Conservation (phyloP, 257 asterid genomes). For the Nicotiana sylvestris region DNA sequence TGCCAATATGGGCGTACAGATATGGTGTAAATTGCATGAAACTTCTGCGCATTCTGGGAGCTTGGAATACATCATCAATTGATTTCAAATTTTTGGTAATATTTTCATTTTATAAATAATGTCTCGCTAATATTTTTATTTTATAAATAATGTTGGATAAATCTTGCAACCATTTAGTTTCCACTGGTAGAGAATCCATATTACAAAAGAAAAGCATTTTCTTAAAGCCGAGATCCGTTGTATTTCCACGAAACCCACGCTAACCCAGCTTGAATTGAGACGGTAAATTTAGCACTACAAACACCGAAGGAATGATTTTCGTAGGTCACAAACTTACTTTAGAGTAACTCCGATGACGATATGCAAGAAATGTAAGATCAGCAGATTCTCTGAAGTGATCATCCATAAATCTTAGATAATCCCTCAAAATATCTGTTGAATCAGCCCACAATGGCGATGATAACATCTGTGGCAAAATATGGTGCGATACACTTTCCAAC, state of each 20-base stretch:
- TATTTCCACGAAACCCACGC: neutral
- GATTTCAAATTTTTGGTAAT: neutral
- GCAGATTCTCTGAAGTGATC: constrained; percentile 95
- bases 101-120: neutral
- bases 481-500: constrained; percentile 86
- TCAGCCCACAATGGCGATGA: constrained; percentile 85
- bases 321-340: constrained; percentile 46
- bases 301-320: neutral
- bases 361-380: constrained; percentile 91
- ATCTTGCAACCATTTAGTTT: neutral
- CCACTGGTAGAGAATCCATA: neutral
- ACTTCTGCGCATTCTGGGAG: neutral
- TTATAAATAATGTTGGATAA: neutral
- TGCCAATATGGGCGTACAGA: neutral
- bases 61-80: neutral
- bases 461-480: constrained; percentile 90
- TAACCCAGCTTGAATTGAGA: neutral
- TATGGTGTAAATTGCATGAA: neutral
- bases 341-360: constrained; percentile 90
- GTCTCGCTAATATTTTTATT: too few species aligned
- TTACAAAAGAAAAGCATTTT: neutral
- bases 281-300: neutral
- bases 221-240: neutral
- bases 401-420: constrained; percentile 83
- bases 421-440: constrained; percentile 51